Conservation (phyloP, 2,329 filamentous ascomycete species). For the Samsoniella hepiali region DNA sequence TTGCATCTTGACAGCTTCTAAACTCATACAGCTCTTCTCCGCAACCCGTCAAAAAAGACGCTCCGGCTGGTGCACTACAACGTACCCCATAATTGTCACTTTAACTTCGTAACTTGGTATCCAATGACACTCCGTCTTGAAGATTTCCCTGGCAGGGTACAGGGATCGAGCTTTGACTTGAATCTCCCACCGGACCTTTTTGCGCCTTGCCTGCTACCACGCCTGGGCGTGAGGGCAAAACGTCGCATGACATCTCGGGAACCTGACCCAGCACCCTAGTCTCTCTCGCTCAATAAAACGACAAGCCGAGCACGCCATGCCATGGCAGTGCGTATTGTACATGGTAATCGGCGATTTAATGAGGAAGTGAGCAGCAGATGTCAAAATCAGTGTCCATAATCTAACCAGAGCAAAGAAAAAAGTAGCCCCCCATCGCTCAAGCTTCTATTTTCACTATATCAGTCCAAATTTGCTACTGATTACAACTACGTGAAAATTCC, state of each 20-base stretch:
- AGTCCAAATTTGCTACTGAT: too few relatives aligned
- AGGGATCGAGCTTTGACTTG: conserved; percentile 3
- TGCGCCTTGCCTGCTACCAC: background rate
- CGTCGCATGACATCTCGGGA: background rate
- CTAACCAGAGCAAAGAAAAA: too few relatives aligned
- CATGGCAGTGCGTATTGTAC: too few relatives aligned
- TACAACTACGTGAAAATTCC: background rate
- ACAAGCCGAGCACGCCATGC: background rate
- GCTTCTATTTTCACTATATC: too few relatives aligned
- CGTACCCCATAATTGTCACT: conserved; percentile 8
- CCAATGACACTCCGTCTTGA: background rate
- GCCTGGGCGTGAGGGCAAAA: background rate
- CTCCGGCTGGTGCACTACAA: background rate
- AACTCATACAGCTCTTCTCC: background rate
- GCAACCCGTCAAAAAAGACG: conserved; percentile 9
- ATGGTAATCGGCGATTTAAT: background rate
- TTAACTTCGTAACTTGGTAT: background rate
- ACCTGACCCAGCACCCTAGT: background rate
- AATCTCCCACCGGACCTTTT: background rate
- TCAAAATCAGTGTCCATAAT: background rate
- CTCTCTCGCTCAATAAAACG: background rate
- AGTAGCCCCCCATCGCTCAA: too few relatives aligned
- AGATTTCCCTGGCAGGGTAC: background rate
- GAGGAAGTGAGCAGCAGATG: background rate
- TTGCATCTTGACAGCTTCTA: background rate